Evolutionary conservation across 2,329 filamentous ascomycete genomes (phyloP), one percentile per base, ranked within the genome.

Genomic region (Fonsecaea pugnacius): DNA sequence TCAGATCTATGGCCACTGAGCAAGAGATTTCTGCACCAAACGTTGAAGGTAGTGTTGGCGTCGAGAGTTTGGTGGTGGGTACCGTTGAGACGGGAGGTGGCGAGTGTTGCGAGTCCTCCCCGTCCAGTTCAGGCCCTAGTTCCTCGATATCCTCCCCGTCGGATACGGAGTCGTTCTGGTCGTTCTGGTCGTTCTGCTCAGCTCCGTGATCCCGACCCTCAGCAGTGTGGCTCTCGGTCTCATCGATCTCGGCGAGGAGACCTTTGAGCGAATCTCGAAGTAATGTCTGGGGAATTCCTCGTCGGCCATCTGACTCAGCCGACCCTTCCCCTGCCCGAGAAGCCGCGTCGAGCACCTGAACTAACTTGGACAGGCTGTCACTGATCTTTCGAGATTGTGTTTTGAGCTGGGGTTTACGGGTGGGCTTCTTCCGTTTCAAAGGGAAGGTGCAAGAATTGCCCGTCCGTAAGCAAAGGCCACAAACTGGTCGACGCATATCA

Each of bases 1-100:
- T 79, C 73, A 96, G 92, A 72, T 97, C 91, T 68, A 96, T 89
- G 57, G 94, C 84, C 6, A 67, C 2, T 5, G 62, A 67, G 36
- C 55, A 64, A 24, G 58, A 53, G 21, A 67, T 58, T 24, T 40
- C 59, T 32, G 21, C 55, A 32, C 43, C 57, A 10, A 52, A 5
- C 5, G 24, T n/a, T 6, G 58, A 46, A n/a, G 30, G 30, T 35
- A 30, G 58, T 38, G 35, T 21, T 18, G 63, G 53, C 1, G 46
- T 53, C 2, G 35, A 35, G 4, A 55, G 14, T 24, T 63, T 63
- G 21, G 56, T 57, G 33, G 48, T 60, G 9, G 40, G 27, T 8
- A 54, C 46, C 2, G 51, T 56, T 27, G 62, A 56, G 16, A 8
- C 33, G 1, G 16, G 18, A 6, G 27, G 12, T 27, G 53, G 53